Evolutionary conservation across 805 yeast species (phyloP), one percentile per base, ranked within the genome.

Genomic region (Naumovozyma baii): DNA sequence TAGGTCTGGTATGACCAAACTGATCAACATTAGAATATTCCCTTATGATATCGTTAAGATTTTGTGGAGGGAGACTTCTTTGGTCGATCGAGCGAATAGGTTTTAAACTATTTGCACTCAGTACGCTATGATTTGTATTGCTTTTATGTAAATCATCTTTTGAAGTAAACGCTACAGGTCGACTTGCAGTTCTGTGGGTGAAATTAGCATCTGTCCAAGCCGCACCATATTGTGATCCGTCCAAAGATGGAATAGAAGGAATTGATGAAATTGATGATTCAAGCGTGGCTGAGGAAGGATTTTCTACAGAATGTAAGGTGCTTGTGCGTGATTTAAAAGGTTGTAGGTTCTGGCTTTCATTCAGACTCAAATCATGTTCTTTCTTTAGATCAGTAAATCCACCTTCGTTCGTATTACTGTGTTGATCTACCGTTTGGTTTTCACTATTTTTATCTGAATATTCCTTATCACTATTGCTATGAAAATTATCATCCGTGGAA

Each of bases 1-100:
- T 22, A 5, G 31, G 31, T 29, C 15, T 29, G 7, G 31, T 9
- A 15, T 46, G 46, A 10, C 61, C 61, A 32, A 43, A 51, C 36
- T 53, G 57, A 36, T 57, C 61, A 9, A 50, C 57, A 31, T 50
- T 50, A 0, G 61, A 50, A 45, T 73, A 74, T 33, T 70, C 71
- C 29, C 63, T 54, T 26, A 74, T 69, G n/a, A 74, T 62, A 37
- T 71, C 73, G 25, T 55, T 50, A 31, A 69, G 59, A 4, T 22
- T 22, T 5, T 26, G 32, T 15, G 15, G 12, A 5, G 42, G 31
- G 7, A 29, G 13, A 29, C 31, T 29, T 29, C 31, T 29, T n/a
- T 12, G 13, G 13, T 29, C 31, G 13, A 29, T 9, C 13, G 31
- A 29, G 5, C 31, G 13, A 12, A 29, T 29, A 5, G 31, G 31